Conservation (phyloP, 805 yeast species). For the Yamadazyma akitaensis region DNA sequence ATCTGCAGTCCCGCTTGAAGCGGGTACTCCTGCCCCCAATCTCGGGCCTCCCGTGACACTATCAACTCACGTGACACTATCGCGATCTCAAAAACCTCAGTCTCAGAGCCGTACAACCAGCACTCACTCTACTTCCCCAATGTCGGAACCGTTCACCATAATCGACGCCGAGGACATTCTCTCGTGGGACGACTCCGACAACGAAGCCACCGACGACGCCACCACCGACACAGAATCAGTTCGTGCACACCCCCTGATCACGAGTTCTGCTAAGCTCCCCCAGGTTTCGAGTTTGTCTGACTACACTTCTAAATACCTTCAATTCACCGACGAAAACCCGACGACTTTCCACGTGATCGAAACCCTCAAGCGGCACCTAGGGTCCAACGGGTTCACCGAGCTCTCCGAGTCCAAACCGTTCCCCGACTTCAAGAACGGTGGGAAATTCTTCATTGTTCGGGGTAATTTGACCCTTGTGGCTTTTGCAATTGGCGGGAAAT, state of each 20-base stretch:
- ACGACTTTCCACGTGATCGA: slow-evolving; percentile 72
- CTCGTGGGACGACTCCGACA: slow-evolving; percentile 11
- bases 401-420: slow-evolving; percentile 54
- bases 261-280: not conserved
- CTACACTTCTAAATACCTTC: slow-evolving; percentile 47
- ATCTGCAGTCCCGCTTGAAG: too few species aligned
- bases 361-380: slow-evolving; percentile 46
- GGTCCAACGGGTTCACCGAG: slow-evolving; percentile 59
- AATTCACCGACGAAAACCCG: slow-evolving; percentile 70
- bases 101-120: too few species aligned
- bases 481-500: slow-evolving; percentile 62
- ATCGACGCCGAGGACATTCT: slow-evolving; percentile 11
- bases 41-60: not conserved
- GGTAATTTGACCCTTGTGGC: slow-evolving; percentile 69
- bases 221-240: not conserved
- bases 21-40: too few species aligned
- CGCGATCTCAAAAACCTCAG: too few species aligned
- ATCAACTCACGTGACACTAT: not conserved
- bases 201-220: not conserved
- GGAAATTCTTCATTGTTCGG: slow-evolving; percentile 65
- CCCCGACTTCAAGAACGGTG: slow-evolving; percentile 29
- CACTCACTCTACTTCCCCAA: not conserved
- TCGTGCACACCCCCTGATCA: not conserved
- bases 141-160: slow-evolving; percentile 4
- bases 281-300: too few species aligned